phyloP scores from a whole-genome alignment of 352 stramenopile genomes.

The Pythium brachiatum region DNA sequence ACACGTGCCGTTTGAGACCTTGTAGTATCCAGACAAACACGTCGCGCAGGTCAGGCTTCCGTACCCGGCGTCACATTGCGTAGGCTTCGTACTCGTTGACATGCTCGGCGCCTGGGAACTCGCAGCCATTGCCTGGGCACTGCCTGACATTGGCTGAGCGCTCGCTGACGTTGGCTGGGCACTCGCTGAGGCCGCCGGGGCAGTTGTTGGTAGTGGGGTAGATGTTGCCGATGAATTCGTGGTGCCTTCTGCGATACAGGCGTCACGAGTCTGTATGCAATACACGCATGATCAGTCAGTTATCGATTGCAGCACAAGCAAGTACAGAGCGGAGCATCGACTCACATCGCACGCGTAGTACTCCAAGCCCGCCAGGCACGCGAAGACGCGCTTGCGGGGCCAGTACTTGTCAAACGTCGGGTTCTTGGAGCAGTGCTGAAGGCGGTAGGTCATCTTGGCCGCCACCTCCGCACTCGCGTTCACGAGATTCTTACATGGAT shows the following conservation, averaged over 20 bases:
- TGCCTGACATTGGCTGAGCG: neutral
- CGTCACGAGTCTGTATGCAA: conserved; percentile 13
- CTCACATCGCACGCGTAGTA: conserved; percentile 67
- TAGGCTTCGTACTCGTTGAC: neutral
- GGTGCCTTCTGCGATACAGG: conserved; percentile 10
- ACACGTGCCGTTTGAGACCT: conserved; percentile 55
- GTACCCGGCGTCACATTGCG: conserved; percentile 53
- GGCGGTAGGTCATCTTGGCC: conserved; percentile 30
- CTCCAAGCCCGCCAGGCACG: conserved; percentile 53
- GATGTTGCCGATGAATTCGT: neutral
- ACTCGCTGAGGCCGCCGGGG: neutral
- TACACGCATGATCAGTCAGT: neutral
- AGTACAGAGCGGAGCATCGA: neutral
- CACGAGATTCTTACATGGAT: conserved; percentile 47
- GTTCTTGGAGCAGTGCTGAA: conserved; percentile 41
- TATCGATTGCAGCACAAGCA: neutral
- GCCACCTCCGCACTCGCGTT: neutral
- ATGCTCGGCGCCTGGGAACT: neutral
- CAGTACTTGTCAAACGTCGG: conserved; percentile 48
- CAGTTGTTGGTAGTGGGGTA: neutral
- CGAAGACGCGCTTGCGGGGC: conserved; percentile 56
- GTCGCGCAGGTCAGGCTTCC: conserved; percentile 46
- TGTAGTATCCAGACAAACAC: conserved; percentile 49
- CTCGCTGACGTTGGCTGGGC: neutral
- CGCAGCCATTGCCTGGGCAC: neutral